Evolutionary conservation across 1,139 yeast genomes (phyloP).

Genomic region (Blastobotrys serpentis): DNA sequence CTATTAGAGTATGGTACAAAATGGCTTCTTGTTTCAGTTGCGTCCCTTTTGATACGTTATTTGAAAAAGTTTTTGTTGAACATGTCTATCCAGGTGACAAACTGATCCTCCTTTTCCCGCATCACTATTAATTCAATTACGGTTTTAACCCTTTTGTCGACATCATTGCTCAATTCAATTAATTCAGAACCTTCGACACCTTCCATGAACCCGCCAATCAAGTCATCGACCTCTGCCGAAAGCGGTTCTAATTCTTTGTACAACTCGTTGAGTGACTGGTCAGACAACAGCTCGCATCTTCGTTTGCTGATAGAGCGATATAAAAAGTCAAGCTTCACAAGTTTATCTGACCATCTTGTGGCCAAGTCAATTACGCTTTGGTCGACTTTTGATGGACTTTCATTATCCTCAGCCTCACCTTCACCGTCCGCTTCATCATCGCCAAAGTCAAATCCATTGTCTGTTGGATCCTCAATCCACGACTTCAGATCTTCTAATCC

Average conservation of each 20-base stretch:
- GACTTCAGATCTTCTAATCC: slow-evolving; percentile 51
- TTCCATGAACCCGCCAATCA: slow-evolving; percentile 18
- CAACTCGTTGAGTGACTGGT: slow-evolving; percentile 10
- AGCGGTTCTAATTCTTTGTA: slow-evolving; percentile 12
- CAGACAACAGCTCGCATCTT: slow-evolving; percentile 14
- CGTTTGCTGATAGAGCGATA: slow-evolving; percentile 19
- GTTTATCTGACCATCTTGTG: slow-evolving; percentile 18
- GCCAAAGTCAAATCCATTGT: slow-evolving; percentile 23
- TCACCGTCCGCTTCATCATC: slow-evolving; percentile 41
- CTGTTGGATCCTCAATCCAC: slow-evolving; percentile 47
- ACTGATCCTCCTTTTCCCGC: slow-evolving; percentile 18
- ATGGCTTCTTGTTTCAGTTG: too few relatives aligned
- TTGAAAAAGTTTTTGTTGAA: slow-evolving; percentile 19
- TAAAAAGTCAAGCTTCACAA: slow-evolving; percentile 18
- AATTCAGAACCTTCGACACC: slow-evolving; percentile 12
- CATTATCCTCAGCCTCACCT: slow-evolving; percentile 40
- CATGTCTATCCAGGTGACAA: slow-evolving; percentile 19
- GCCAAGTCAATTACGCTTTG: slow-evolving; percentile 15
- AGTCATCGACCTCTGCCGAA: slow-evolving; percentile 20
- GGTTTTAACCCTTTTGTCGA: slow-evolving; percentile 6
- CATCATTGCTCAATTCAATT: neutral
- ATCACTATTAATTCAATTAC: slow-evolving; percentile 12
- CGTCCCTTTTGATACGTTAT: slow-evolving; percentile 4
- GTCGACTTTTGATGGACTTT: slow-evolving; percentile 29
- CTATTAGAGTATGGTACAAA: too few relatives aligned